Base-by-base conservation (phyloP, 2,329 filamentous ascomycete species). In the Sclerotinia borealis region DNA sequence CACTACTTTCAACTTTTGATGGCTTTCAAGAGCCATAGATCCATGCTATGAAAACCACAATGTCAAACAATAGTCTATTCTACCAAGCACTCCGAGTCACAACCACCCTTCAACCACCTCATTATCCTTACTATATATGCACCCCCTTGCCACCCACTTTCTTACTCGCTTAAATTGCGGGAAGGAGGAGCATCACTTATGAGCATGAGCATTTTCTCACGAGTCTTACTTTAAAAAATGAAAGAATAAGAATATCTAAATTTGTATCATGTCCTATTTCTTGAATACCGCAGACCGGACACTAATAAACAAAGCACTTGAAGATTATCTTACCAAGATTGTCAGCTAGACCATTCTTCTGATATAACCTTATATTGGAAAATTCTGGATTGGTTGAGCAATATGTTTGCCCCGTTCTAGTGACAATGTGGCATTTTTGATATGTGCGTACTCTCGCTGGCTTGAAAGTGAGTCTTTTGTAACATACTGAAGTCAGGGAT, bases 121-220 rank as follows among this genome's bases (percentile, higher is more conserved):
- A 63, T 66, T 70, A 52, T 72, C 70, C 43, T 70, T 68, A 29
- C 70, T 72, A 64, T 73, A 73, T 7, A 73, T 49, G 65, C 70
- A 73, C 8, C 61, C 68, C 58, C 66, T 67, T 10, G 68, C 22
- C 25, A 60, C 60, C 10, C 55, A 48, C 39, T 59, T 36, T 10
- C 63, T 47, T 13, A 72, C 41, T 6, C n/a, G n/a, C n/a, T n/a
- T n/a, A n/a, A n/a, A n/a, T n/a, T n/a, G n/a, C n/a, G n/a, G n/a
- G n/a, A n/a, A n/a, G n/a, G n/a, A n/a, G n/a, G n/a, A n/a, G n/a
- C n/a, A n/a, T n/a, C n/a, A n/a, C n/a, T n/a, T n/a, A n/a, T n/a
- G n/a, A n/a, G n/a, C n/a, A n/a, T n/a, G n/a, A n/a, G n/a, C n/a
- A n/a, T n/a, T n/a, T n/a, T n/a, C n/a, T n/a, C n/a, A n/a, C n/a